Conservation (phyloP, 1,139 yeast species). For the Tardiomyces depauwii region DNA sequence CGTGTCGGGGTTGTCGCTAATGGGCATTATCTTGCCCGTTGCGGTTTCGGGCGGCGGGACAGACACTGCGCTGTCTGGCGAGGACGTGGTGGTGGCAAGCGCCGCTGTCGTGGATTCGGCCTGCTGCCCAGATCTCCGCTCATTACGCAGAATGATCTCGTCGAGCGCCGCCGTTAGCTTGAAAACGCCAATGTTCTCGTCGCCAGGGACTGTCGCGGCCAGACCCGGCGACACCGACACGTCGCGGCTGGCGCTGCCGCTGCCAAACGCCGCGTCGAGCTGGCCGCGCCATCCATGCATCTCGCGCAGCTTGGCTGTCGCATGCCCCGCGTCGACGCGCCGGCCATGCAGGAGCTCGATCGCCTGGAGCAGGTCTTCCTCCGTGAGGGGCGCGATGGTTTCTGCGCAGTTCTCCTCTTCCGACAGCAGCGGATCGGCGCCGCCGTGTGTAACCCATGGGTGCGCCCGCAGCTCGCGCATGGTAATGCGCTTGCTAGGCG, state of each 20-base stretch:
- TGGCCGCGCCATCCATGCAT: slow-evolving; percentile 13
- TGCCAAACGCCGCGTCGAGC: background rate
- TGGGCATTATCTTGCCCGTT: background rate
- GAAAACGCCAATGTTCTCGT: slow-evolving; percentile 11
- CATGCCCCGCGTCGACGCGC: slow-evolving; percentile 16
- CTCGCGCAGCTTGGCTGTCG: slow-evolving; percentile 15
- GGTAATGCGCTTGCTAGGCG: slow-evolving; percentile 42
- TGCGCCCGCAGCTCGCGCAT: slow-evolving; percentile 46
- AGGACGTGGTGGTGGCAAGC: background rate
- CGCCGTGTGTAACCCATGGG: slow-evolving; percentile 40
- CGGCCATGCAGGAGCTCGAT: slow-evolving; percentile 23
- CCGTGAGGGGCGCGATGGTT: slow-evolving; percentile 25
- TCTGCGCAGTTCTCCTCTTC: slow-evolving; percentile 28
- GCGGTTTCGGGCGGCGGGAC: background rate
- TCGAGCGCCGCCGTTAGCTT: slow-evolving; percentile 23
- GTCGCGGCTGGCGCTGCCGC: background rate
- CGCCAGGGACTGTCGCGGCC: background rate
- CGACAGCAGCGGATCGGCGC: slow-evolving; percentile 28
- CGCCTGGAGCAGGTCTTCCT: slow-evolving; percentile 29
- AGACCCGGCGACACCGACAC: background rate
- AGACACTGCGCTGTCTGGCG: background rate
- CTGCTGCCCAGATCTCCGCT: slow-evolving; percentile 1
- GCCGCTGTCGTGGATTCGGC: too few relatives aligned
- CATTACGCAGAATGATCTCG: slow-evolving; percentile 14
- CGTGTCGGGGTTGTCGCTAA: background rate